Evolutionary conservation across 805 yeast genomes (phyloP).

Genomic region (Saccharomycopsis fermentans): DNA sequence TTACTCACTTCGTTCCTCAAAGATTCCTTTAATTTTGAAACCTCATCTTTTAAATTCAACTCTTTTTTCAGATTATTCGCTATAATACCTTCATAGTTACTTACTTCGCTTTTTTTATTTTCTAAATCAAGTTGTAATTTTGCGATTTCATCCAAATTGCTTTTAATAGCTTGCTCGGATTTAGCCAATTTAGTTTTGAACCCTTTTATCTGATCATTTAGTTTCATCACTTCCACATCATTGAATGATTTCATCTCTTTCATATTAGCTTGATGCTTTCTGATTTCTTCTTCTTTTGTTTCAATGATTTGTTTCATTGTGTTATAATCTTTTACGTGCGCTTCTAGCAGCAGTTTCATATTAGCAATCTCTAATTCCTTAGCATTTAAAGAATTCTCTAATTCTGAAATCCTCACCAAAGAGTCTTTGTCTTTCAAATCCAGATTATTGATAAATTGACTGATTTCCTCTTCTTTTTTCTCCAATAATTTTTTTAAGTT

Average conservation of each 20-base stretch:
- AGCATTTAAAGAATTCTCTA: background rate
- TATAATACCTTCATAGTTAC: background rate
- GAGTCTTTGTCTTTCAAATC: background rate
- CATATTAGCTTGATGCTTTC: background rate
- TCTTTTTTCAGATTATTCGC: background rate
- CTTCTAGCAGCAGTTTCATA: background rate
- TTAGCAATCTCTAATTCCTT: background rate
- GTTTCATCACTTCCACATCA: background rate
- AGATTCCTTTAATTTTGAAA: background rate
- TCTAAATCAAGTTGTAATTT: background rate
- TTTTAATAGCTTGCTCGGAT: background rate
- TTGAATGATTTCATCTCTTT: background rate
- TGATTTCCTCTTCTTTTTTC: background rate
- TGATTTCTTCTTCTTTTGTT: background rate
- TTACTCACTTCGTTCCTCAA: background rate
- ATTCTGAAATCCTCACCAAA: background rate
- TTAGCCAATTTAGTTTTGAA: background rate
- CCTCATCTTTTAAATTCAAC: background rate
- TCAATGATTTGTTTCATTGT: background rate
- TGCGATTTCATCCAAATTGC: conserved; percentile 1
- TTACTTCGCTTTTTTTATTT: background rate
- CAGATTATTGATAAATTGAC: background rate
- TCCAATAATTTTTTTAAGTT: background rate
- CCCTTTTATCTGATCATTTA: background rate
- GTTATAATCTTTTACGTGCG: background rate